These are phyloP conservation scores for Leishmania lainsoni DNA, from an alignment of 208 protist species.

Conservation along the genomic window DNA sequence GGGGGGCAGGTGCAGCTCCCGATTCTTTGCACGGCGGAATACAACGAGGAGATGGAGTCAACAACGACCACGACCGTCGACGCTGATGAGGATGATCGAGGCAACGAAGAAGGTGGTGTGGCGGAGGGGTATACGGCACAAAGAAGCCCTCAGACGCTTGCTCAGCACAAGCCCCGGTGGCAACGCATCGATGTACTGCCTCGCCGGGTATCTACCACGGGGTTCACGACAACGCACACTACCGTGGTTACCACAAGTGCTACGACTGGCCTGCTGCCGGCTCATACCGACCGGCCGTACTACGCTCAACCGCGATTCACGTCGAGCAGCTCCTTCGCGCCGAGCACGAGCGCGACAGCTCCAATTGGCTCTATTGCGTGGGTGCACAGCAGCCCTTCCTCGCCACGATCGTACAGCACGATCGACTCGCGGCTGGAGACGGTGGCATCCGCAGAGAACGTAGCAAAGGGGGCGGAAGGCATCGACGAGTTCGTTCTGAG, in stretches of 20 bases:
- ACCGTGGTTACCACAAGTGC: neutral
- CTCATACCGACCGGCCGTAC: neutral
- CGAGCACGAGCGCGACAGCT: neutral
- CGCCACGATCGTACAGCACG: neutral
- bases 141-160: neutral
- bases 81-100: neutral
- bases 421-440: conserved; percentile 3
- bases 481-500: neutral
- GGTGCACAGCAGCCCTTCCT: conserved; percentile 2
- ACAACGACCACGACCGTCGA: conserved; percentile 4
- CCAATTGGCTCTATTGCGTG: neutral
- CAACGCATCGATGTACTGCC: neutral
- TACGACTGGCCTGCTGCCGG: neutral
- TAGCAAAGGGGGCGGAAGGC: neutral
- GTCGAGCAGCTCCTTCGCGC: neutral
- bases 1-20: neutral
- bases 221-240: conserved; percentile 12
- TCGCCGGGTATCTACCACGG: neutral
- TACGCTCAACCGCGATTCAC: neutral
- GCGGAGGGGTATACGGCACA: neutral
- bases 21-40: neutral
- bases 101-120: neutral
- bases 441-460: neutral
- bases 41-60: neutral
- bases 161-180: neutral